Evolutionary conservation across 1,139 yeast species (phyloP).

Genomic region (Scheffersomyces quercinus): DNA sequence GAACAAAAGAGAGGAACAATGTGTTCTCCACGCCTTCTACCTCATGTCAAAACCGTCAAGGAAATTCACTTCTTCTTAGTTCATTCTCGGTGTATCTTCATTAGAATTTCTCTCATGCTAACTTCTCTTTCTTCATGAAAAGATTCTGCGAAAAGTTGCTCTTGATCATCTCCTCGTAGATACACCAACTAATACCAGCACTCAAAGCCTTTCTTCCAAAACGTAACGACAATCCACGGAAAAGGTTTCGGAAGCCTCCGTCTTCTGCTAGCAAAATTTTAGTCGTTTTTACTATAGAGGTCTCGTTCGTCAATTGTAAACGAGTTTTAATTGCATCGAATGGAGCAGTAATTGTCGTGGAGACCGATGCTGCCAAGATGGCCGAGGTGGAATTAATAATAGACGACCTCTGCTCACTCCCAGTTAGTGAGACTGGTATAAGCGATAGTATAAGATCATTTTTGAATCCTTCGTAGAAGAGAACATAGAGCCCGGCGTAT

Average conservation of each 20-base stretch:
- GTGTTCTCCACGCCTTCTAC: no score
- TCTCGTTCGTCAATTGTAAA: slow-evolving; percentile 57
- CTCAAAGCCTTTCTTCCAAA: slow-evolving; percentile 83
- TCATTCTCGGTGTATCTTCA: not conserved
- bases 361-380: slow-evolving; percentile 68
- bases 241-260: slow-evolving; percentile 64
- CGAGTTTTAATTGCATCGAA: slow-evolving; percentile 93
- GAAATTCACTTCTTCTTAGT: not conserved
- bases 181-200: slow-evolving; percentile 97
- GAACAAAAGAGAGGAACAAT: no score
- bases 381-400: slow-evolving; percentile 72
- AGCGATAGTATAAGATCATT: slow-evolving; percentile 18
- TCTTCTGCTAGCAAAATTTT: slow-evolving; percentile 43
- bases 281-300: slow-evolving; percentile 29
- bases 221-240: slow-evolving; percentile 82
- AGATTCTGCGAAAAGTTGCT: slow-evolving; percentile 3
- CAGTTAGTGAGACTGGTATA: slow-evolving; percentile 17
- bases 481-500: slow-evolving; percentile 88
- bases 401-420: slow-evolving; percentile 41
- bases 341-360: slow-evolving; percentile 90
- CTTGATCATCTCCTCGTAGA: slow-evolving; percentile 83
- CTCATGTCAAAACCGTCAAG: not conserved
- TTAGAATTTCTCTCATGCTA: not conserved
- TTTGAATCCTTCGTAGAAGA: slow-evolving; percentile 79
- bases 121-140: slow-evolving; percentile 1